Base-by-base conservation (phyloP, 177 flowering plant genomes). In the Vitis hybrid region DNA sequence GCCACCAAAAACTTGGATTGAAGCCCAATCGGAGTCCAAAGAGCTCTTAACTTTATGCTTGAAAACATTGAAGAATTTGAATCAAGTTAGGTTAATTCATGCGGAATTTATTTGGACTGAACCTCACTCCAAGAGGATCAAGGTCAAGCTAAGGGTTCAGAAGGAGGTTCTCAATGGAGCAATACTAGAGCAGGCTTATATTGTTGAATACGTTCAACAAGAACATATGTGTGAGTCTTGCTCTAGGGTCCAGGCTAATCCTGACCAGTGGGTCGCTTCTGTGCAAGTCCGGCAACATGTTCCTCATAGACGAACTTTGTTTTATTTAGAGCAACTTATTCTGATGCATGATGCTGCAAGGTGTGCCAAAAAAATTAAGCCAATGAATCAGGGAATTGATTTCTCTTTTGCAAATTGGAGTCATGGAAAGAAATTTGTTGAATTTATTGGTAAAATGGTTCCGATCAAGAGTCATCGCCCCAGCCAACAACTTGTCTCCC, bases 241-340 rank as follows among this genome's bases (percentile, higher is more conserved):
- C 63, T 24, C 77, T 3, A 70, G 82, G 67, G 64, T 72, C 63
- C 81, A 78, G 64, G 84, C 82, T 62, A 81, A 81, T 61, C 84
- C 84, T 17, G 84, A 81, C 60, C 84, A 81, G 68, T 81, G 84
- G 84, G 78, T 76, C 9, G 82, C 82, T 2, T 51, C 69, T 21
- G 84, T 81, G 41, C 84, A 81, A 64, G 76, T 81, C 46, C 68
- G 84, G 9, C 84, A 81, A 20, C 84, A 76, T 68, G 84, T 81
- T 46, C 24, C 84, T 35, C 84, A 81, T 63, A 70, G 82, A 20
- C 51, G 82, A 11, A 78, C 82, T 10, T 78, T 81, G 60, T 81
- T 81, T 58, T 81, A 70, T 53, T 53, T 81, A 58, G 84, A 81
- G 63, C 84, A 81, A 64, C 55, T 76, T 61, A 78, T 81, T 59